Evolutionary conservation across 257 asterid species (phyloP), one percentile per base, ranked within the genome.

Genomic region (Lycium ferocissimum): DNA sequence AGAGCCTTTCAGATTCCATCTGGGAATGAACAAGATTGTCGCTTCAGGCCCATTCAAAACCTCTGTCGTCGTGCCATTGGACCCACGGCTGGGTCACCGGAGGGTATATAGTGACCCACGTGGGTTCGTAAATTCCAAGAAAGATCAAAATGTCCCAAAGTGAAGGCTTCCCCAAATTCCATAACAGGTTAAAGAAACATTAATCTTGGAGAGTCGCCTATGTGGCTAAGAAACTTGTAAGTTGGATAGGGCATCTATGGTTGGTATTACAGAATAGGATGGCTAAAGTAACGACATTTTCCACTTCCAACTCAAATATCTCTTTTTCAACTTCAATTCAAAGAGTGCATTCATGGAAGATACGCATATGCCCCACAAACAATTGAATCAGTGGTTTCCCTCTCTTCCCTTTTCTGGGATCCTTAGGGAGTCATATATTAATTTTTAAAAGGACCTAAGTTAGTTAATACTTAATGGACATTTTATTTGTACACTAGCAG

Each of bases 201-300:
- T 51, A 76, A 76, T 51, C 63, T 53, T 13, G 61, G 53, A 70
- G 85, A 49, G 54, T 22, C 6, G 7, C 43, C 66, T 8, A 63
- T 83, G 90, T 87, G 91, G 79, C 20, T 45, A 82, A 59, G 86
- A 85, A 87, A 13, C 84, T 79, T 45, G 58, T 63, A 22, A 51
- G 62, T 78, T 71, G 86, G 91, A 88, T 88, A 84, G 86, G 87
- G 80, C 71, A 79, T 81, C 40, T 83, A 43, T 85, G 88, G 88
- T 61, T 84, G 75, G 45, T 18, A 18, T 59, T 59, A 1, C 12
- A 58, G 26, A 75, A 45, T 45, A 45, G n/a, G 59, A 73, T 72
- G 11, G 43, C 81, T 20, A 47, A 20, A 11, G n/a, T 47, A 47
- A 20, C 61, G 20, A 20, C n/a, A 20, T 2, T 12, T 72, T 72